Evolutionary conservation across 352 stramenopile species (phyloP).

Genomic region (Pythium biforme): DNA sequence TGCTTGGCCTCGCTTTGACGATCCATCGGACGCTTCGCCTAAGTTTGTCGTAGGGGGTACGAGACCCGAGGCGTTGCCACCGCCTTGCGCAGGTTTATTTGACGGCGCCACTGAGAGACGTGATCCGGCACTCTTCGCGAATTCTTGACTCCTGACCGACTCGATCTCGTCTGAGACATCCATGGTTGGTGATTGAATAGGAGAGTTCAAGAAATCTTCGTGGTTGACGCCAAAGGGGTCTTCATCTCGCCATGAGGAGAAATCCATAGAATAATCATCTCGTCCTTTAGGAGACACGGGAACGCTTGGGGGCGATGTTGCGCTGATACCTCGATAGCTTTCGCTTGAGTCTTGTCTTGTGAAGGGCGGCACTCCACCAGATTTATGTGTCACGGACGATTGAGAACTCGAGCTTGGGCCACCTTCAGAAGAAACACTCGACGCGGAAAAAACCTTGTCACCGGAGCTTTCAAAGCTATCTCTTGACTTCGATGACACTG

Average conservation of each 20-base stretch:
- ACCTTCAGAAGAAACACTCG: neutral
- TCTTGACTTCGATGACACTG: neutral
- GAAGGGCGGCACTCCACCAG: neutral
- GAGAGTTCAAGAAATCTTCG: neutral
- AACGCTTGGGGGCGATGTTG: neutral
- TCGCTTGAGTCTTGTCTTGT: constrained; percentile 14
- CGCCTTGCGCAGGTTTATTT: neutral
- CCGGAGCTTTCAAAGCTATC: neutral
- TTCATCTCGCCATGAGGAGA: constrained; percentile 34
- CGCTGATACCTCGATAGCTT: neutral
- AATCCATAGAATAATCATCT: constrained; percentile 25
- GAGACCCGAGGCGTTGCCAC: neutral
- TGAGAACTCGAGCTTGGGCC: neutral
- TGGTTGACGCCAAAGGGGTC: constrained; percentile 33
- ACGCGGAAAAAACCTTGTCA: neutral
- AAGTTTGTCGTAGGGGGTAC: neutral
- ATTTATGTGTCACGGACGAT: neutral
- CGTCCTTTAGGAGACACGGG: constrained; percentile 1
- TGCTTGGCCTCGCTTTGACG: neutral
- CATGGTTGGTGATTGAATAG: neutral
- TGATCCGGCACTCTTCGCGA: constrained; percentile 3
- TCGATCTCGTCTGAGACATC: constrained; percentile 11
- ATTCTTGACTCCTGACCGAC: constrained; percentile 14
- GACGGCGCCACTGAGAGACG: neutral
- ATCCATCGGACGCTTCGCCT: neutral